A percentile compares a stretch with the other conserved stretches of the same genome.
phyloP scores from a whole-genome alignment of 164 flowering plant genomes.

The Vitis vinifera region ASM3070453v1 NC_081809.1:23972001-23972500 shows the following conservation, averaged over 20 bases:
- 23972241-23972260: slow-evolving; percentile 95
- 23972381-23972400: not conserved
- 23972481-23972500: not conserved
- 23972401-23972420: not conserved
- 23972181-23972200: not conserved
- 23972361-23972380: not conserved
- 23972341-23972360: not conserved
- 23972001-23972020: slow-evolving; percentile 72
- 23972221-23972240: slow-evolving; percentile 3
- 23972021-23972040: slow-evolving; percentile 84
- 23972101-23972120: not conserved
- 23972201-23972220: not conserved
- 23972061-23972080: slow-evolving; percentile 86
- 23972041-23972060: slow-evolving; percentile 85
- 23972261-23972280: slow-evolving; percentile 80
- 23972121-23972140: not conserved
- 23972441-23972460: not conserved
- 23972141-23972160: not conserved
- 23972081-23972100: slow-evolving; percentile 64
- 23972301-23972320: slow-evolving; percentile 29
- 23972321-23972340: slow-evolving; percentile 1
- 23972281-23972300: slow-evolving; percentile 92
- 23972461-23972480: not conserved
- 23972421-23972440: not conserved
- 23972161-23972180: not conserved